Conservation (phyloP, 352 stramenopile species). For the Phytopythium litorale region DNA sequence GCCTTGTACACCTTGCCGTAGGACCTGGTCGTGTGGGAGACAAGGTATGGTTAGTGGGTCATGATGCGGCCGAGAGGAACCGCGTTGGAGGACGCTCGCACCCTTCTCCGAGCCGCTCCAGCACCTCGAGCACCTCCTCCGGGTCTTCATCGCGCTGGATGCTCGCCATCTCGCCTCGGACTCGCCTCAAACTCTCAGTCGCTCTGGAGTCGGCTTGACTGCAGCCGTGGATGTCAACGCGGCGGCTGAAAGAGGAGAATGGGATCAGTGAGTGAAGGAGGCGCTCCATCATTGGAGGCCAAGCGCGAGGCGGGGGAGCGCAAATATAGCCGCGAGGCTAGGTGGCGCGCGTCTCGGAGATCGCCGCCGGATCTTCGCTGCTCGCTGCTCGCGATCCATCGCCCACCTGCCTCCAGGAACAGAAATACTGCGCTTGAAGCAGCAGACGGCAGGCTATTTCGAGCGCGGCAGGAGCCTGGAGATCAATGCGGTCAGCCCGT, state of each 20-base stretch:
- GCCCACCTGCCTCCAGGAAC: neutral
- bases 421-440: neutral
- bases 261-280: neutral
- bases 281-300: too few species aligned
- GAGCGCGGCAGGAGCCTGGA: neutral
- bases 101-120: slow-evolving; percentile 78
- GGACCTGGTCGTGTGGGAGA: slow-evolving; percentile 22
- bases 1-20: slow-evolving; percentile 87
- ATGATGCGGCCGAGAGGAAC: neutral
- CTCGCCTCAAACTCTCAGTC: neutral
- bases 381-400: too few species aligned
- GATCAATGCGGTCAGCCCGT: neutral
- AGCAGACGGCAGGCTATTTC: neutral
- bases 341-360: neutral
- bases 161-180: slow-evolving; percentile 31
- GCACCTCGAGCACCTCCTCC: slow-evolving; percentile 67
- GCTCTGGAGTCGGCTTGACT: neutral
- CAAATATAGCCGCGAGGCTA: slow-evolving; percentile 2
- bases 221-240: neutral
- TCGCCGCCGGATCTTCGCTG: neutral
- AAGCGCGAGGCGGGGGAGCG: neutral
- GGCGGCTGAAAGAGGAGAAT: neutral
- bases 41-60: neutral
- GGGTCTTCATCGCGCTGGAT: slow-evolving; percentile 68
- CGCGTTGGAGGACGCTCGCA: slow-evolving; percentile 8